Evolutionary conservation across 78 protist species (phyloP), one percentile per base, ranked within the genome.

Genomic region (Mantamonas sphyraenae): DNA sequence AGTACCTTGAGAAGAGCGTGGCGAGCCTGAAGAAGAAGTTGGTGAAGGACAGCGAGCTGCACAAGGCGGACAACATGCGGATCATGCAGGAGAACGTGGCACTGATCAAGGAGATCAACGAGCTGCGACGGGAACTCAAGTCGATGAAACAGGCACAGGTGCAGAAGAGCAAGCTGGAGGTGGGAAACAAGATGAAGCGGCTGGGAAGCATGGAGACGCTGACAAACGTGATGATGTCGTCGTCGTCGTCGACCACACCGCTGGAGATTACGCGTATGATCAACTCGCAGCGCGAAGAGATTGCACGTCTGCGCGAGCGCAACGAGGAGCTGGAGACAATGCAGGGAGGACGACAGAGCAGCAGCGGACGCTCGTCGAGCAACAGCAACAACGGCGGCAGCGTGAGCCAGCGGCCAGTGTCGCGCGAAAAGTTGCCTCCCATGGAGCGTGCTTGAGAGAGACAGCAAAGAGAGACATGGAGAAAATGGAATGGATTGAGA

Each of bases 31-130:
- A 76, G 81, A 34, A 39, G 34, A 75, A 85, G 78, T 73, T 80
- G 37, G 7, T 16, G 26, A 71, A 79, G 59, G 84, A 68, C 70
- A 20, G 33, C 34, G 81, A 76, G 64, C 30, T 31, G n/a, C 83
- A 73, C 80, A 39, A n/a, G 56, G 30, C 56, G 2, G 90, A 80
- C 61, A 56, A 10, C 61, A 16, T 0, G 38, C 66, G 72, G 50
- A 65, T 85, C 63, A 80, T 85, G 86, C 61, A 65, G 43, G 90
- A 85, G 77, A 85, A 85, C 63, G 73, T 85, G 0, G 12, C 37
- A 7, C 80, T 85, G 57, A 47, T 47, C 61, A 55, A 34, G 12
- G 75, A 9, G 35, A 4, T 8, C 51, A 9, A 5, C 26, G 56
- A 10, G 30, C 70, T 65, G 14, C 42, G 70, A 16, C 2, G 53